Evolutionary conservation across 352 stramenopile species (phyloP).

Genomic region (Pythium coloratum): DNA sequence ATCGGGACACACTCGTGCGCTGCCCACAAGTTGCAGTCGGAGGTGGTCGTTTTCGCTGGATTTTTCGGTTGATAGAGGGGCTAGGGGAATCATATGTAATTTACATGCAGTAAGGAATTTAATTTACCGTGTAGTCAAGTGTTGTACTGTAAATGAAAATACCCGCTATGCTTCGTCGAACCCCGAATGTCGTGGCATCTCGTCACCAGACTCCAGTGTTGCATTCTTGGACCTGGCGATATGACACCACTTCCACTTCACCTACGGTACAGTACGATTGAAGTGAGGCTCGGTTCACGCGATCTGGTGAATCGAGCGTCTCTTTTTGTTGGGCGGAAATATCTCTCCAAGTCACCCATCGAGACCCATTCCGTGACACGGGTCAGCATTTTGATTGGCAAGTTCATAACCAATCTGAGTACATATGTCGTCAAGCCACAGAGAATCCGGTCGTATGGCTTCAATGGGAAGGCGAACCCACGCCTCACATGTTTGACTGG

Average conservation of each 20-base stretch:
- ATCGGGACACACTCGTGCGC: not conserved
- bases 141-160: not conserved
- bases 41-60: not conserved
- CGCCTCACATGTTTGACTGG: not conserved
- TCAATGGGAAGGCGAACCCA: not conserved
- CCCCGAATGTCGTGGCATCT: no score
- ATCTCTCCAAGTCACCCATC: not conserved
- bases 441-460: not conserved
- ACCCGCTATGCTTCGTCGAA: no score
- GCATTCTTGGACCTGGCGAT: no score
- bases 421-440: not conserved
- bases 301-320: no score
- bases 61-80: not conserved
- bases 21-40: not conserved
- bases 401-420: not conserved
- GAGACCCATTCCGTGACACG: not conserved
- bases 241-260: no score
- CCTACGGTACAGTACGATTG: no score
- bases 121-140: not conserved
- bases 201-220: no score
- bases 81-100: not conserved
- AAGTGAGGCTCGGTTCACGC: no score
- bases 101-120: not conserved
- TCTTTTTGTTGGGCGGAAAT: not conserved
- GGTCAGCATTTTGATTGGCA: not conserved